Evolutionary conservation across 169 alveolate genomes (phyloP).

Genomic region (Fabrea salina): DNA sequence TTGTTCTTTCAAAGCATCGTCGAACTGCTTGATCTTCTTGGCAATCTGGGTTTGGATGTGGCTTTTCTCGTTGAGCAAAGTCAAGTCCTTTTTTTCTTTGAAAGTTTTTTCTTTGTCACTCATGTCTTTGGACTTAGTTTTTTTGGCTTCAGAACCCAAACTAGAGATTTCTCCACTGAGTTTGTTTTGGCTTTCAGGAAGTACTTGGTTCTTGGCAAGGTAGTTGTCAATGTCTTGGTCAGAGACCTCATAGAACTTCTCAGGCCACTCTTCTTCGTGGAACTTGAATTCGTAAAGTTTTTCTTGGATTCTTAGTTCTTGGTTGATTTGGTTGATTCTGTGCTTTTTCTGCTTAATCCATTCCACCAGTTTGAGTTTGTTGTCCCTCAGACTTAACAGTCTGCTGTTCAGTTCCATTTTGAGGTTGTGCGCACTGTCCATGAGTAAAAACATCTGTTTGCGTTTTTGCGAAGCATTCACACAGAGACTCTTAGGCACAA

Average conservation of each 20-base stretch:
- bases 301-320: constrained; percentile 68
- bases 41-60: constrained; percentile 34
- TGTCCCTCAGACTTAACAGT: constrained; percentile 66
- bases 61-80: constrained; percentile 32
- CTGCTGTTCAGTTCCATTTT: constrained; percentile 77
- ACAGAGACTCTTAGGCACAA: constrained; percentile 81
- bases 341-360: constrained; percentile 55
- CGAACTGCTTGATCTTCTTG: constrained; percentile 47
- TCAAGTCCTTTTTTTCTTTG: constrained; percentile 6
- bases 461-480: constrained; percentile 85
- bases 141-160: neutral
- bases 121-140: neutral
- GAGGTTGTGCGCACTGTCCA: constrained; percentile 81
- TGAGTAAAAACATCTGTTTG: constrained; percentile 84
- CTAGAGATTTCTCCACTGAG: neutral
- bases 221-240: constrained; percentile 61
- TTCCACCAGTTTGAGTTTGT: constrained; percentile 68
- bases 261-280: constrained; percentile 60
- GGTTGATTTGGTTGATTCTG: constrained; percentile 65
- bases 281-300: constrained; percentile 71
- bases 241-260: constrained; percentile 31
- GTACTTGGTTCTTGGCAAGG: constrained; percentile 37
- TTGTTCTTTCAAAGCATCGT: constrained; percentile 44
- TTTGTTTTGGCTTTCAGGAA: constrained; percentile 30
- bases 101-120: constrained; percentile 17